Conservation (phyloP, 805 yeast species). For the Candida ponderosae region DNA sequence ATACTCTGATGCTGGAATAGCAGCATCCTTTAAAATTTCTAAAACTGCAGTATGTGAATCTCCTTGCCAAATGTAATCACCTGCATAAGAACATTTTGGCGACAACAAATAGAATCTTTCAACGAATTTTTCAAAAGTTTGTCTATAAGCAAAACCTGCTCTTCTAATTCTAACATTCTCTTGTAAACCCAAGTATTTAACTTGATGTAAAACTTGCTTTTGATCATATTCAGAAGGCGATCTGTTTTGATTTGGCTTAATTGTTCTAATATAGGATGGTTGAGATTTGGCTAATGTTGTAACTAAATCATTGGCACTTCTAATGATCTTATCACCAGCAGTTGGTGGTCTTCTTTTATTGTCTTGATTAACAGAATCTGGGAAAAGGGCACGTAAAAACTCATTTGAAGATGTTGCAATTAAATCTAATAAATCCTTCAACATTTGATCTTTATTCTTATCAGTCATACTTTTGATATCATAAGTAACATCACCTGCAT, state of each 20-base stretch:
- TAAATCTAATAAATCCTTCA: constrained; percentile 79
- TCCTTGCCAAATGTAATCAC: constrained; percentile 62
- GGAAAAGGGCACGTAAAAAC: constrained; percentile 56
- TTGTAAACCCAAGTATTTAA: constrained; percentile 90
- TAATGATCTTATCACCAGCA: constrained; percentile 90
- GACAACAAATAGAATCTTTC: constrained; percentile 89
- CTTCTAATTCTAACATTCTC: constrained; percentile 96
- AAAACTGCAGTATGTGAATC: constrained; percentile 46
- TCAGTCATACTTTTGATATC: constrained; percentile 89
- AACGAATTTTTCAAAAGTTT: constrained; percentile 91
- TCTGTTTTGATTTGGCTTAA: constrained; percentile 92
- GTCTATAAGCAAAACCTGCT: constrained; percentile 98
- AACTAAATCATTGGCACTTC: constrained; percentile 83
- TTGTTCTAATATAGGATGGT: constrained; percentile 95
- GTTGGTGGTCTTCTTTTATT: constrained; percentile 86
- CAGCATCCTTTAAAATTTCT: constrained; percentile 46
- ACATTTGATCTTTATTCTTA: constrained; percentile 90
- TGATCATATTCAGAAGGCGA: constrained; percentile 86
- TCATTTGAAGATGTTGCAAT: constrained; percentile 62
- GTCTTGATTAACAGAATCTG: constrained; percentile 56
- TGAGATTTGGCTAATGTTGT: constrained; percentile 84
- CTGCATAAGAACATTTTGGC: constrained; percentile 87
- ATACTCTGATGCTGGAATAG: constrained; percentile 73
- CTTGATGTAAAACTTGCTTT: constrained; percentile 87
- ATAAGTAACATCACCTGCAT: constrained; percentile 97